Evolutionary conservation across 768 basidiomycete genomes (phyloP), one percentile per base, ranked within the genome.

Genomic region (Termitomyces sp.): DNA sequence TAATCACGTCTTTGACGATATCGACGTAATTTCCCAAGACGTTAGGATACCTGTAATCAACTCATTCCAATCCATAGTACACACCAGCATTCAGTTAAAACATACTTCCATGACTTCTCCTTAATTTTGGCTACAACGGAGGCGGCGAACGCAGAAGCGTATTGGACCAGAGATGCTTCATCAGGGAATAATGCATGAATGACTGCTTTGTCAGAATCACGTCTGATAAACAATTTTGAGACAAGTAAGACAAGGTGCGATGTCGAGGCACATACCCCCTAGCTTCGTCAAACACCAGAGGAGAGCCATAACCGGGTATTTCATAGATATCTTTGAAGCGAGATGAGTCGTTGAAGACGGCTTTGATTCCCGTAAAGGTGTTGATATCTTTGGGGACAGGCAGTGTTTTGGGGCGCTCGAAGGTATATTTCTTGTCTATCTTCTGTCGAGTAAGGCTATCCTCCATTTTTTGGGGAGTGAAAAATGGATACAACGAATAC

Each of bases 1-100:
- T 81, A 66, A 80, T 70, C 12, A 83, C 80, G 58, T 81, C 78
- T 41, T 73, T 70, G 18, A 81, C 76, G 58, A 84, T 72, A 61
- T 85, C 79, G 56, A 84, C 65, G 37, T 73, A 75, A 44, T 63
- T 70, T 39, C 74, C 76, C 8, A 70, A 63, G 18, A 72, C 60
- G 33, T 70, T 70, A n/a, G 68, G 60, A 52, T 74, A 72, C 27
- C 68, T 68, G 16, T 36, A 44, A n/a, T 50, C 4, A 37, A 11
- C 31, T 31, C 36, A n/a, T 5, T 20, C 12, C 11, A 41, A 18
- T 31, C 12, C 18, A 30, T 27, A n/a, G 31, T 4, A 67, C 70
- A 15, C 58, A 75, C 72, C 72, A 58, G 1, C 57, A 66, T 27
- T 27, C 27, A 15, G 15, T 51, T 1, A 22, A 18, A n/a, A 13